phyloP scores from a whole-genome alignment of 1,284 basidiomycete species.

The Trametes versicolor region DNA sequence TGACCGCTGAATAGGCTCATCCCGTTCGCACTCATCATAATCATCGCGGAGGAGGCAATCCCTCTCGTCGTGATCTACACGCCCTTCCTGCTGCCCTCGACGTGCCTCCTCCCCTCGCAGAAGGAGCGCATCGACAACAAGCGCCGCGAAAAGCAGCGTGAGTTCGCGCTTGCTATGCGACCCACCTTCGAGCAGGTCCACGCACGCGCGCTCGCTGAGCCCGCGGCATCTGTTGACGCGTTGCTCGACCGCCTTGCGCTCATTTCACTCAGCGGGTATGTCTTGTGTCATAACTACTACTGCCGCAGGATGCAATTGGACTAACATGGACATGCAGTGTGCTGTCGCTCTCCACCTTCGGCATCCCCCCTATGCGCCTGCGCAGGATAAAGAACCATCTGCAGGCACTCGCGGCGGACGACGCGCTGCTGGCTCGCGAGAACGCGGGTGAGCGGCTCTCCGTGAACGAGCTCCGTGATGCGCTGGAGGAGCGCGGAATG shows the following conservation, averaged over 20 bases:
- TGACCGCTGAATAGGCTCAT: constrained; percentile 63
- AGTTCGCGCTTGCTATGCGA: constrained; percentile 47
- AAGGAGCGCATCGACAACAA: constrained; percentile 73
- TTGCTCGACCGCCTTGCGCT: constrained; percentile 38
- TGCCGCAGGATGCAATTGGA: constrained; percentile 11
- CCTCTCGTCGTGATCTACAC: constrained; percentile 88
- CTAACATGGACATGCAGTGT: constrained; percentile 50
- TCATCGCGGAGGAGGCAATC: constrained; percentile 84
- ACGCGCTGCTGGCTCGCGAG: constrained; percentile 64
- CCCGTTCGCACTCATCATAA: constrained; percentile 81
- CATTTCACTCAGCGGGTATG: constrained; percentile 45
- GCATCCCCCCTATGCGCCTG: constrained; percentile 59
- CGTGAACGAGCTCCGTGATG: constrained; percentile 63
- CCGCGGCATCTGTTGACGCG: constrained; percentile 28
- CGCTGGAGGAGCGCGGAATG: constrained; percentile 80
- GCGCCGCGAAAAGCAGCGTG: constrained; percentile 61
- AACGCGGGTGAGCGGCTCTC: constrained; percentile 56
- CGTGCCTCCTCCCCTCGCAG: constrained; percentile 88
- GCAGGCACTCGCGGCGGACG: constrained; percentile 63
- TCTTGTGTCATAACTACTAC: constrained; percentile 6
- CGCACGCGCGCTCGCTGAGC: constrained; percentile 48
- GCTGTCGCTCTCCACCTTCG: constrained; percentile 66
- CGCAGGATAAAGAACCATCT: constrained; percentile 68
- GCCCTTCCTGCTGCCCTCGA: constrained; percentile 88
- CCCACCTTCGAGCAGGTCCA: constrained; percentile 43